These are phyloP conservation scores for Sporothrix inflata DNA, from an alignment of 2,329 filamentous ascomycete genomes.

Conservation along the genomic window DNA sequence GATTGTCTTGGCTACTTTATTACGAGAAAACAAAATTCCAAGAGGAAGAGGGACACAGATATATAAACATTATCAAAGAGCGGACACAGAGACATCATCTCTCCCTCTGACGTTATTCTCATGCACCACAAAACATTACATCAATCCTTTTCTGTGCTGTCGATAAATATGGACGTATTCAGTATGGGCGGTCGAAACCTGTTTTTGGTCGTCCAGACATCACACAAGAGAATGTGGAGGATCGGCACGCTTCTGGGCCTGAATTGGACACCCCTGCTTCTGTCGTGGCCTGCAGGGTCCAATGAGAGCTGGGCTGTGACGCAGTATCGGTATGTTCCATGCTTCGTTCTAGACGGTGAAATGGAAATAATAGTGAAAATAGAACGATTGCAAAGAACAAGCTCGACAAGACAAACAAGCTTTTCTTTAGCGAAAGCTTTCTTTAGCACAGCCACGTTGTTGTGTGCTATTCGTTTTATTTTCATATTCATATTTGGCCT, in stretches of 20 bases:
- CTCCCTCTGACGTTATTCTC: constrained; percentile 3
- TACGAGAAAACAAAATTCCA: too few species aligned
- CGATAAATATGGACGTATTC: background rate
- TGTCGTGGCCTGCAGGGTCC: background rate
- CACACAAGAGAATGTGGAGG: background rate
- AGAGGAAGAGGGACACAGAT: background rate
- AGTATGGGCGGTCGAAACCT: background rate
- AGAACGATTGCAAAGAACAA: background rate
- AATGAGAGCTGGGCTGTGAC: constrained; percentile 18
- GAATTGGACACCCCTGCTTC: background rate
- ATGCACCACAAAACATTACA: background rate
- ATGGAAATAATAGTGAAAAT: background rate
- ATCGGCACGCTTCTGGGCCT: background rate
- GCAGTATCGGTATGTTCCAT: background rate
- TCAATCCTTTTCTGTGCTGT: background rate
- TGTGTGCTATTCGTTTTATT: background rate
- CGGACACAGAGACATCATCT: background rate
- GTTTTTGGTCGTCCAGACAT: background rate
- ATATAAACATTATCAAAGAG: background rate
- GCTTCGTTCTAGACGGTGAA: constrained; percentile 6
- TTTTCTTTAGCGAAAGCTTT: background rate
- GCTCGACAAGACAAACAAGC: constrained; percentile 4
- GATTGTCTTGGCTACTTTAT: background rate
- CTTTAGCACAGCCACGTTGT: background rate
- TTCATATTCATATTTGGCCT: too few species aligned